Evolutionary conservation across 192 early-diverging fungal species (phyloP).

Genomic region (Geosiphon pyriformis): DNA sequence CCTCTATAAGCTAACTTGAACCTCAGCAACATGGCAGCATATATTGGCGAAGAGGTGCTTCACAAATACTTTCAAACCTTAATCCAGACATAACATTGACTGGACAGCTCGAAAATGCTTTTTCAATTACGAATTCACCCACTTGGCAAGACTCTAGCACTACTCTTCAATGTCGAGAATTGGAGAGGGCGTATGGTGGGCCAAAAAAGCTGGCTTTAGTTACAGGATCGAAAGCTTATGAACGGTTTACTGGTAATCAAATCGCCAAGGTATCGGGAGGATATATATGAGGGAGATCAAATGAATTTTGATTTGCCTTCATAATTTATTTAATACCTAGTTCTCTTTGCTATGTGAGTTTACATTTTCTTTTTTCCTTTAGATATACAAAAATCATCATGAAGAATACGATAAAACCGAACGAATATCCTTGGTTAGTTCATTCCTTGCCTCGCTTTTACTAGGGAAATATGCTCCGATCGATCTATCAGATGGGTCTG

Average conservation of each 20-base stretch:
- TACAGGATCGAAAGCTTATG: conserved; percentile 73
- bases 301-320: neutral
- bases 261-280: conserved; percentile 53
- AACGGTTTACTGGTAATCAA: conserved; percentile 77
- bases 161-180: conserved; percentile 46
- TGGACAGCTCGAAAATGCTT: conserved; percentile 49
- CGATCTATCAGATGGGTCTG: conserved; percentile 70
- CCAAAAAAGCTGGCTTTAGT: conserved; percentile 52
- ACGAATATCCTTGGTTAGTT: conserved; percentile 70
- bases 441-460: conserved; percentile 64
- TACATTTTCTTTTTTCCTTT: conserved; percentile 13
- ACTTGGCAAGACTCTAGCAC: conserved; percentile 86
- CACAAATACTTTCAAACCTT: conserved; percentile 38
- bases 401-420: conserved; percentile 39
- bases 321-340: conserved; percentile 11
- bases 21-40: conserved; percentile 79
- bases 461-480: conserved; percentile 51
- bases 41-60: conserved; percentile 59
- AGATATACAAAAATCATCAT: conserved; percentile 37
- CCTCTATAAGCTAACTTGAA: neutral
- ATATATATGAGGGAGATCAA: neutral
- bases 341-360: too few species aligned
- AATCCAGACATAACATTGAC: conserved; percentile 30
- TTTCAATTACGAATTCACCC: conserved; percentile 59
- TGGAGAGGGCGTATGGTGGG: conserved; percentile 64